These are phyloP conservation scores for Beauveria sp. DNA, from an alignment of 2,329 filamentous ascomycete species.

Conservation along the genomic window DNA sequence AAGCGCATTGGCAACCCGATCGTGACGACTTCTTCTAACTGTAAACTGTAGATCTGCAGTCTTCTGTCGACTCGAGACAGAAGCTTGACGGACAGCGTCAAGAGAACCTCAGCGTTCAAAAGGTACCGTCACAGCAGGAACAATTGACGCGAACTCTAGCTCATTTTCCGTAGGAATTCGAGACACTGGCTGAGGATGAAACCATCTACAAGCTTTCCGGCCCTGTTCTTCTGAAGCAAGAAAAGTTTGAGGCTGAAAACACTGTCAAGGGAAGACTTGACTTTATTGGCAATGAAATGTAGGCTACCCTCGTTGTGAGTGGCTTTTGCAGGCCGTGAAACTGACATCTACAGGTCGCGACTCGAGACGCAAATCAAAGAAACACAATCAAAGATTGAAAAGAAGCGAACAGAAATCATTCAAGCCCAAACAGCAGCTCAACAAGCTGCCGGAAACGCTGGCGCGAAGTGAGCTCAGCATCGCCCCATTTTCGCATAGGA, in stretches of 20 bases:
- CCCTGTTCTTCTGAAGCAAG: conserved; percentile 89
- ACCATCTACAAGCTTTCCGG: conserved; percentile 95
- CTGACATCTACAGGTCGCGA: conserved; percentile 22
- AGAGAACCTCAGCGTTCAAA: conserved; percentile 83
- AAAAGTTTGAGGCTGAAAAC: conserved; percentile 80
- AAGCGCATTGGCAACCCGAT: conserved; percentile 15
- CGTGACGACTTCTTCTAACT: neutral
- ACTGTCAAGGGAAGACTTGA: conserved; percentile 86
- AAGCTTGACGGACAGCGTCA: conserved; percentile 90
- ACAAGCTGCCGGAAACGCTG: conserved; percentile 24
- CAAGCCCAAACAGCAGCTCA: conserved; percentile 43
- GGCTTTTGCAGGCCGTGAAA: too few relatives aligned
- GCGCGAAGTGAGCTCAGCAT: conserved; percentile 5
- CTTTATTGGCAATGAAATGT: conserved; percentile 94
- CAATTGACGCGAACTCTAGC: neutral
- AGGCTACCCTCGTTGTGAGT: conserved; percentile 24
- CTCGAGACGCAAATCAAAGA: conserved; percentile 48
- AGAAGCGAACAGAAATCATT: conserved; percentile 53
- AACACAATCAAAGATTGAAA: conserved; percentile 47
- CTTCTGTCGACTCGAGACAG: conserved; percentile 69
- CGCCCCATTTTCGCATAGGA: neutral
- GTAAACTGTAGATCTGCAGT: conserved; percentile 63
- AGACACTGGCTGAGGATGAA: conserved; percentile 67
- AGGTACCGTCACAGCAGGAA: conserved; percentile 38
- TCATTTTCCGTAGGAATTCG: conserved; percentile 61